phyloP scores from a whole-genome alignment of 2,329 filamentous ascomycete genomes.

The Sporothrix brunneoviolacea region DNA sequence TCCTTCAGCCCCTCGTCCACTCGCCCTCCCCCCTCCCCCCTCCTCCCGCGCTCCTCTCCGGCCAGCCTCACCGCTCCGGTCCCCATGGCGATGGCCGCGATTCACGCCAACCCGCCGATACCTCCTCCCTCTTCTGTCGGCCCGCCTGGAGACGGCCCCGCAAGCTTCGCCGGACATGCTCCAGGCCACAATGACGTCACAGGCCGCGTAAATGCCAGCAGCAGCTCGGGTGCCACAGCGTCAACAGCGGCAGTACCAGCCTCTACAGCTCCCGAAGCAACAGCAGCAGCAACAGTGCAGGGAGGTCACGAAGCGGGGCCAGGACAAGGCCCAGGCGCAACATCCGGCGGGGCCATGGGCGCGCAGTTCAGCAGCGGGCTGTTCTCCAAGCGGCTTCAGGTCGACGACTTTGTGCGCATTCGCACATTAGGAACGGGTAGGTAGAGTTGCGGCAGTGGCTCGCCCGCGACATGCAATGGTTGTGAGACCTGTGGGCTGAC shows the following conservation, averaged over 20 bases:
- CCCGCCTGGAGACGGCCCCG: not conserved
- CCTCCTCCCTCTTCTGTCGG: not conserved
- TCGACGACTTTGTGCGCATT: constrained; percentile 63
- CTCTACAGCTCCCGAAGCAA: not conserved
- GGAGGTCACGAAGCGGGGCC: no score
- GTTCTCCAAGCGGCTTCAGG: constrained; percentile 24
- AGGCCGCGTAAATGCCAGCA: not conserved
- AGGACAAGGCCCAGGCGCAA: no score
- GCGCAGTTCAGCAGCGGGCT: not conserved
- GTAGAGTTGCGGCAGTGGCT: constrained; percentile 18
- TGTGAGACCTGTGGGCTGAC: no score
- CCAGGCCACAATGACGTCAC: constrained; percentile 13
- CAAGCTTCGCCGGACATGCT: not conserved
- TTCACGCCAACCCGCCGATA: constrained; percentile 12
- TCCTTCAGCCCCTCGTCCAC: not conserved
- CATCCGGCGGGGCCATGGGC: constrained; percentile 6
- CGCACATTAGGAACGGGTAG: constrained; percentile 71
- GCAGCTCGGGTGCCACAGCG: not conserved
- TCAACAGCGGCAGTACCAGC: not conserved
- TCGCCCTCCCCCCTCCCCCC: not conserved
- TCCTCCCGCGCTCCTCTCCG: not conserved
- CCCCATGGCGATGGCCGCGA: constrained; percentile 11
- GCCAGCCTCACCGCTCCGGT: not conserved
- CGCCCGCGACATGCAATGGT: no score
- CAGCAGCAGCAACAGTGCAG: no score